Conservation (phyloP, 2,329 filamentous ascomycete genomes). For the Sphaerostilbella broomeana region DNA sequence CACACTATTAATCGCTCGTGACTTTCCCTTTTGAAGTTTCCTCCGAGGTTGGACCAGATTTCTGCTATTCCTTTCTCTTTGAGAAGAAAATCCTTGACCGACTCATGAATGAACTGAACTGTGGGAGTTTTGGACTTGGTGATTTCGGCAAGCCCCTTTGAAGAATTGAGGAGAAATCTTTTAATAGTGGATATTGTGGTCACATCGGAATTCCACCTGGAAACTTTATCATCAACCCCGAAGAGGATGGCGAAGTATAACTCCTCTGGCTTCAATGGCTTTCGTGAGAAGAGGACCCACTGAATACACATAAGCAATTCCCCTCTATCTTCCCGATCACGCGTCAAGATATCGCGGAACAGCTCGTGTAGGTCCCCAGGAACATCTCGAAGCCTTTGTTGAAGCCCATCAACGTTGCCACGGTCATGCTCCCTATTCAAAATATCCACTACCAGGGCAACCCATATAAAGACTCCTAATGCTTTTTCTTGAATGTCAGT, state of each 20-base stretch:
- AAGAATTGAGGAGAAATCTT: constrained; percentile 31
- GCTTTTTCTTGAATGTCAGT: constrained; percentile 29
- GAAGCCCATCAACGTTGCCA: constrained; percentile 21
- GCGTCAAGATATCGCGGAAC: constrained; percentile 44
- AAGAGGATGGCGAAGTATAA: constrained; percentile 30
- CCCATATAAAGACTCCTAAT: constrained; percentile 39
- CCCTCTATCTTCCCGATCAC: constrained; percentile 37
- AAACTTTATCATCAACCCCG: background rate
- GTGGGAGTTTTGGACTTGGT: constrained; percentile 21
- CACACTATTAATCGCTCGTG: background rate
- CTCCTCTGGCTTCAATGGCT: constrained; percentile 36
- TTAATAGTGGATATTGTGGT: constrained; percentile 23
- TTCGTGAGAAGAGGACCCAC: constrained; percentile 45
- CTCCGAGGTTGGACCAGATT: background rate
- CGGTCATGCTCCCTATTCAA: constrained; percentile 29
- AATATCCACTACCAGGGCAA: constrained; percentile 32
- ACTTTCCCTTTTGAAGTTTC: background rate
- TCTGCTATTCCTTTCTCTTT: constrained; percentile 25
- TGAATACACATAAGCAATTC: constrained; percentile 38
- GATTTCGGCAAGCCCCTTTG: constrained; percentile 40
- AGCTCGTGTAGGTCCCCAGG: constrained; percentile 37
- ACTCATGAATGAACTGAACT: constrained; percentile 45
- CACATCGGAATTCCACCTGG: constrained; percentile 16
- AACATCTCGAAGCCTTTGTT: constrained; percentile 26
- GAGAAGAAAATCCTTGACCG: constrained; percentile 41